Base-by-base conservation (phyloP, 441 rosid genomes). In the Melastoma candidum region DNA sequence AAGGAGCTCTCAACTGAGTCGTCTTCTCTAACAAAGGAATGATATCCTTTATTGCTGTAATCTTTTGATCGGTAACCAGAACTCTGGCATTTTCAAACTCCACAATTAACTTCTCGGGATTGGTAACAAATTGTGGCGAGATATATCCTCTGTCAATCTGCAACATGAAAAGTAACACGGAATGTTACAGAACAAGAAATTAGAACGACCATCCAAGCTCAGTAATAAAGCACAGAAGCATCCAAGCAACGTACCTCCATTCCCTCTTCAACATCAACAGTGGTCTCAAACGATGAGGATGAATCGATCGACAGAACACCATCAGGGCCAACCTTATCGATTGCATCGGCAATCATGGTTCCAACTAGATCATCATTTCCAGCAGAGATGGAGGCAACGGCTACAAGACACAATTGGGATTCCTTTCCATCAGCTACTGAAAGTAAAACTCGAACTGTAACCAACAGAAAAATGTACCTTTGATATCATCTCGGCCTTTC, bases 221-320 rank as follows among this genome's bases (percentile, higher is more conserved):
- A 51, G 3, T 7, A 0, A 0, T 44, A 2, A 2, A 9, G 56
- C 44, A n/a, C 24, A 54, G 54, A 51, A 48, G 43, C 72, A 60
- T 10, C 1, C 4, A 44, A 27, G 24, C 25, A 46, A 50, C 12
- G 3, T 27, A 92, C 98, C 95, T 89, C 96, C 96, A 80, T 89
- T 71, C 99, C 99, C 71, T 93, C 99, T 69, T 89, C 99, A 58
- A 93, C 96, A 60, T 86, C 93, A 22, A 93, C 94, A 0, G 93
- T 83, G 12, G 97, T 93, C 78, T 93, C 97, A 53, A 86, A 93
- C 0, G 99, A 93, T 12, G 99, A 89, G 11, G 99, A 93, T 32
- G 99, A 93, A 64, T 93, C 99, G 60, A 93, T 93, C 48, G 99
- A 93, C 71, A 93, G 46, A 57, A 89, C 99, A 70, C 99, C 99